phyloP scores from a whole-genome alignment of 768 basidiomycete species.

The Floccularia luteovirens region DNA sequence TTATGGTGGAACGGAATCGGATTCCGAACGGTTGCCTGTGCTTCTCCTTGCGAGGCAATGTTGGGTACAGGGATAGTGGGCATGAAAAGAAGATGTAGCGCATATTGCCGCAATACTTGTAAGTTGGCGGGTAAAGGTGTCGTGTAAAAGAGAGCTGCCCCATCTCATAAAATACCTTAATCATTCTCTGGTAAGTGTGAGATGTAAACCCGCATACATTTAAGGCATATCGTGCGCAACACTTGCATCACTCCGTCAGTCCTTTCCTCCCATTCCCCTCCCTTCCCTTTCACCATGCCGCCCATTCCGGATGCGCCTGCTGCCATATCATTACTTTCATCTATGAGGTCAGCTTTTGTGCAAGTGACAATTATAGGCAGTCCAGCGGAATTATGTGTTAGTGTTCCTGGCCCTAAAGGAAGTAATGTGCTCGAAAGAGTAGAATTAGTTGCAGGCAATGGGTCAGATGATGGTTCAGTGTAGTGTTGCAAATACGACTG shows the following conservation, averaged over 20 bases:
- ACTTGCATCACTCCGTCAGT: constrained; percentile 95
- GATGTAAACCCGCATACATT: constrained; percentile 58
- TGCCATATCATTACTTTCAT: constrained; percentile 67
- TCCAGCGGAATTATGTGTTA: constrained; percentile 83
- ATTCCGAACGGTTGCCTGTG: constrained; percentile 62
- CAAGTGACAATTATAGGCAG: constrained; percentile 86
- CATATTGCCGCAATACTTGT: constrained; percentile 72
- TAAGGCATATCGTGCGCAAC: constrained; percentile 86
- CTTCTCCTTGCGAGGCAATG: constrained; percentile 51
- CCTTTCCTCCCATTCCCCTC: constrained; percentile 90
- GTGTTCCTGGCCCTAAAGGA: constrained; percentile 77
- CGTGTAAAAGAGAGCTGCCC: constrained; percentile 88
- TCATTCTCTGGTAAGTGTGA: not conserved
- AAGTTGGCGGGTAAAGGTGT: constrained; percentile 74
- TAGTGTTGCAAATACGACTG: constrained; percentile 90
- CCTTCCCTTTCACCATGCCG: constrained; percentile 87
- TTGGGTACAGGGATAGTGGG: constrained; percentile 69
- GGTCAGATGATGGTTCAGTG: constrained; percentile 67
- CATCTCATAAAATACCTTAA: constrained; percentile 44
- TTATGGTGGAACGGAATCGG: constrained; percentile 83
- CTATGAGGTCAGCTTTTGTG: constrained; percentile 90
- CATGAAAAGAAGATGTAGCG: constrained; percentile 74
- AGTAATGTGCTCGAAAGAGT: constrained; percentile 62
- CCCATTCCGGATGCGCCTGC: constrained; percentile 81
- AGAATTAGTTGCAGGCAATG: constrained; percentile 50